Conservation (phyloP, 495 filamentous ascomycete species). For the Staphylotrichum tortipilum region DNA sequence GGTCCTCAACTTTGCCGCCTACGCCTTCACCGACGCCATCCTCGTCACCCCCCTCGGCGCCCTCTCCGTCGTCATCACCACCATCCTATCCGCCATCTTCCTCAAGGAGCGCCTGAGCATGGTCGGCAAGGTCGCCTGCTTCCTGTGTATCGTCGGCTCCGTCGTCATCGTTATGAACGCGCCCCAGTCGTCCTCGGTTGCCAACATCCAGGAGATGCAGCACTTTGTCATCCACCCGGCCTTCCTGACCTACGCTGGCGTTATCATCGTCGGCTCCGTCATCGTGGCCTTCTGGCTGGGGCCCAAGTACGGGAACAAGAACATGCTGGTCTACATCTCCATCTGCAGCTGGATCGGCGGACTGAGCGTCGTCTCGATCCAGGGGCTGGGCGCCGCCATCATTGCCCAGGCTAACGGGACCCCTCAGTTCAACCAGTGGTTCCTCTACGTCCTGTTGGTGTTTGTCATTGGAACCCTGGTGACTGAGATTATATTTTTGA, state of each 20-base stretch:
- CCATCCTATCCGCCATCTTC: conserved; percentile 89
- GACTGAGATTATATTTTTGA: conserved; percentile 90
- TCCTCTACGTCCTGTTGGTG: conserved; percentile 81
- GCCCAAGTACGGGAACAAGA: conserved; percentile 88
- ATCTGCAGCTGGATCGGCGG: conserved; percentile 94
- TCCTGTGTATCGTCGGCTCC: conserved; percentile 87
- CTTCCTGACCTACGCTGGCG: conserved; percentile 76
- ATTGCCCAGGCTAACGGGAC: conserved; percentile 71
- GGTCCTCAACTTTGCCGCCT: conserved; percentile 95
- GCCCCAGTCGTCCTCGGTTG: conserved; percentile 73
- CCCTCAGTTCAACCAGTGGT: conserved; percentile 95
- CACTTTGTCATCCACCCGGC: conserved; percentile 77
- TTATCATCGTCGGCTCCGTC: conserved; percentile 64
- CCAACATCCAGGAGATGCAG: conserved; percentile 89
- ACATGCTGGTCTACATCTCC: conserved; percentile 93
- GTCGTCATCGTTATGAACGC: conserved; percentile 93
- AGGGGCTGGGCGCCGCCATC: conserved; percentile 87
- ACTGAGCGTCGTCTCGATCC: conserved; percentile 88
- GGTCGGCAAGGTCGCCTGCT: conserved; percentile 92
- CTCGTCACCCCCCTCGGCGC: conserved; percentile 91
- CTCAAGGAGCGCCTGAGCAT: conserved; percentile 92
- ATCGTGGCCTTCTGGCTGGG: conserved; percentile 76
- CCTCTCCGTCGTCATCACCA: conserved; percentile 90
- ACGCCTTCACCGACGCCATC: conserved; percentile 95
- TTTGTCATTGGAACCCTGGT: conserved; percentile 83